Percentiles rank a stretch among this genome's conserved stretches.
Evolutionary conservation across 2,329 filamentous ascomycete species (phyloP).

Genomic region (Pestalotiopsis sp.): DNA sequence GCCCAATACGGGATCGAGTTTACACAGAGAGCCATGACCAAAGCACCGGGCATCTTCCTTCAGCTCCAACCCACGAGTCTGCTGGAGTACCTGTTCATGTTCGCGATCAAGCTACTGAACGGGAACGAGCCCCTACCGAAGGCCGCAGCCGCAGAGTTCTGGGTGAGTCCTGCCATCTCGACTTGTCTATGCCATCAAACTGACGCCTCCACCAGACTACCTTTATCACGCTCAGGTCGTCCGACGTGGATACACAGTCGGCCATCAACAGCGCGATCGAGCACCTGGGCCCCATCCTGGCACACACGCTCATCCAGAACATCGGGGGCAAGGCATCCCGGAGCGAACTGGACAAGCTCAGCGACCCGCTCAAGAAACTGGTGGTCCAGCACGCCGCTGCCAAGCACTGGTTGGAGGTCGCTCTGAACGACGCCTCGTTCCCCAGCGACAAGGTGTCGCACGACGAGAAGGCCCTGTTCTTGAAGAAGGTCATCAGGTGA

Average conservation of each 20-base stretch:
- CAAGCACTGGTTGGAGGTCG: slow-evolving; percentile 64
- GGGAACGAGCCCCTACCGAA: slow-evolving; percentile 77
- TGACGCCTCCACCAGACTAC: slow-evolving; percentile 40
- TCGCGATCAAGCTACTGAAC: slow-evolving; percentile 69
- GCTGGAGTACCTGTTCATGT: slow-evolving; percentile 70
- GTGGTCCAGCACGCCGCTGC: slow-evolving; percentile 56
- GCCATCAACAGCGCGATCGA: slow-evolving; percentile 52
- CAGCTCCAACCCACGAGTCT: slow-evolving; percentile 54
- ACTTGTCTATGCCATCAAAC: not conserved
- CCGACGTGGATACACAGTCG: slow-evolving; percentile 42
- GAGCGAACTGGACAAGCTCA: slow-evolving; percentile 71
- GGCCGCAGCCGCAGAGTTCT: slow-evolving; percentile 72
- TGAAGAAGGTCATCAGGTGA: slow-evolving; percentile 67
- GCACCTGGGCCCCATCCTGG: slow-evolving; percentile 63
- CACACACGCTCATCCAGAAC: slow-evolving; percentile 62
- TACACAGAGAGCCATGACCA: slow-evolving; percentile 62
- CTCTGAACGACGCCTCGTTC: slow-evolving; percentile 56
- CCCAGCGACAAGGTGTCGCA: slow-evolving; percentile 60
- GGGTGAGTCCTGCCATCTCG: slow-evolving; percentile 51
- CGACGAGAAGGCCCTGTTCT: slow-evolving; percentile 63
- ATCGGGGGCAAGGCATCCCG: slow-evolving; percentile 69
- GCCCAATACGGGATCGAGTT: slow-evolving; percentile 76
- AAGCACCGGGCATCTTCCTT: slow-evolving; percentile 64
- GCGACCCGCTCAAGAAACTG: slow-evolving; percentile 72
- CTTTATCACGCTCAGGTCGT: slow-evolving; percentile 51